These are phyloP conservation scores for Auriscalpium orientale DNA, from an alignment of 768 basidiomycete species.

Conservation along the genomic window DNA sequence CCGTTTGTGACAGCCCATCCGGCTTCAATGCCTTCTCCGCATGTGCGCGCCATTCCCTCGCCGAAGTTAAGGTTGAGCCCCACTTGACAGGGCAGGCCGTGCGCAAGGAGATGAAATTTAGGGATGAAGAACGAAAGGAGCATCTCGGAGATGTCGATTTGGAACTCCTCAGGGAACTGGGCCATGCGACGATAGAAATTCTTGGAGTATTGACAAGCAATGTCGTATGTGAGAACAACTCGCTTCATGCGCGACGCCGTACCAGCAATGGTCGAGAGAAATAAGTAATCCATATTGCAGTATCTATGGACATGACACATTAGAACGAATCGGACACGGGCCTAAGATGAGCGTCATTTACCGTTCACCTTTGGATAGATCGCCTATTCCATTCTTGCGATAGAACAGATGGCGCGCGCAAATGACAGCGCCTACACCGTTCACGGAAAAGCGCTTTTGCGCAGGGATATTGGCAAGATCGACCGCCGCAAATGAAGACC, in stretches of 20 bases:
- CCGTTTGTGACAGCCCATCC: neutral
- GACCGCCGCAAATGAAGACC: constrained; percentile 2
- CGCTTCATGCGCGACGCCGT: neutral
- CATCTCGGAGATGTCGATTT: neutral
- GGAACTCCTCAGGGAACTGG: neutral
- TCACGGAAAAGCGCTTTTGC: constrained; percentile 14
- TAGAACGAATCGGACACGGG: neutral
- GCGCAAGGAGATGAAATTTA: neutral
- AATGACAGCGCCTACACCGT: constrained; percentile 16
- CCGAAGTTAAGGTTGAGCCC: neutral
- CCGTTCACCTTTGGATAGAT: constrained; percentile 21
- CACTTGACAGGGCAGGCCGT: neutral
- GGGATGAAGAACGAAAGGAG: neutral
- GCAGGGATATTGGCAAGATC: neutral
- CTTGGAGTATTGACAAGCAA: neutral
- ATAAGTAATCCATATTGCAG: neutral
- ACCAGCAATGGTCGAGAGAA: neutral
- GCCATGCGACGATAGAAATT: neutral
- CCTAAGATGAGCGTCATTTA: constrained; percentile 4
- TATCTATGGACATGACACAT: neutral
- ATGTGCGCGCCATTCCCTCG: neutral
- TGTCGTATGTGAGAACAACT: neutral
- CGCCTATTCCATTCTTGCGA: constrained; percentile 17
- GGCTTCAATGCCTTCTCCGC: neutral
- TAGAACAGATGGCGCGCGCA: constrained; percentile 16